These are phyloP conservation scores for Carpinus fangiana DNA, from an alignment of 306 rosid species.

Conservation along the genomic window DNA sequence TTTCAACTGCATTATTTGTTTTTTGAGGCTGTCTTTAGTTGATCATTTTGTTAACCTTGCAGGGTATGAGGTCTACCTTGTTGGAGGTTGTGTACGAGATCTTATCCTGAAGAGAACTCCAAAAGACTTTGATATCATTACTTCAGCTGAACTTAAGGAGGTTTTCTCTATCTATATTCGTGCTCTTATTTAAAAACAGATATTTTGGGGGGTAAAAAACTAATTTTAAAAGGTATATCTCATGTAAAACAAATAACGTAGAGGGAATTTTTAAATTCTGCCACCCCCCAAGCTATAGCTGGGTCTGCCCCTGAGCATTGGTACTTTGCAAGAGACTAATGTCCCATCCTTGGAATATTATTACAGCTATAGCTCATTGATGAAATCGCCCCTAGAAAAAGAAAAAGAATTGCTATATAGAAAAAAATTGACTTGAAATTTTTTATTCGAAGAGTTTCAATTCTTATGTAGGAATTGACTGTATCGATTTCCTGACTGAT, in stretches of 20 bases:
- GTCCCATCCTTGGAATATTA: neutral
- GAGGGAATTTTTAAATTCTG: no score
- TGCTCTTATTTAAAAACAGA: neutral
- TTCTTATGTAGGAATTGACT: neutral
- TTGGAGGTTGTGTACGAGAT: constrained; percentile 55
- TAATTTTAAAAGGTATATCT: no score
- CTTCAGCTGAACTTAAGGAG: constrained; percentile 82
- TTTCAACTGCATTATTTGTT: neutral
- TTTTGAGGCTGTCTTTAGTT: neutral
- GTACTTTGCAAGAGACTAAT: neutral
- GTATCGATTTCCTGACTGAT: neutral
- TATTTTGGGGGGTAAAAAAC: no score
- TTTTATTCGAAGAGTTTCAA: neutral
- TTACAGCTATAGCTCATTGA: neutral
- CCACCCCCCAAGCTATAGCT: no score
- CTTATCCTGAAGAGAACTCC: constrained; percentile 47
- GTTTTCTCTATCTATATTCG: constrained; percentile 37
- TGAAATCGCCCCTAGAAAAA: neutral
- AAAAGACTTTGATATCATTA: constrained; percentile 55
- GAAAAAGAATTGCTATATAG: neutral
- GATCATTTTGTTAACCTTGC: constrained; percentile 15
- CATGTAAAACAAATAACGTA: no score
- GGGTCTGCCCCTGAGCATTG: no score
- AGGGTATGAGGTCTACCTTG: constrained; percentile 49
- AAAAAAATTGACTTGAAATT: neutral